Base-by-base conservation (phyloP, 106 monocot species). In the Dioscorea dumetorum region DNA sequence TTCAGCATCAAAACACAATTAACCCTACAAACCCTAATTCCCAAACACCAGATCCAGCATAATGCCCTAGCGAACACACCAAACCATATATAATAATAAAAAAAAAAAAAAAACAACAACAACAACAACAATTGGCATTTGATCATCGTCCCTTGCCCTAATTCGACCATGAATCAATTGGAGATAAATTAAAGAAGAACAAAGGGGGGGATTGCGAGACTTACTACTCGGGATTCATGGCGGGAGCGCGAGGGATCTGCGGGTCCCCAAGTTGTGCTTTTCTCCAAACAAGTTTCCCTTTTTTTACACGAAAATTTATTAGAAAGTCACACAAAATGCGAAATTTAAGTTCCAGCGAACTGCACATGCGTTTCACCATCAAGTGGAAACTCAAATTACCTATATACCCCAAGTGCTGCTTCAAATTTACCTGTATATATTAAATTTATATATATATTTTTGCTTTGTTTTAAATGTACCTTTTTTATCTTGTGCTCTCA, bases 221-320 rank as follows among this genome's bases (percentile, higher is more conserved):
- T 70, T 70, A 70, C 70, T 70, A 70, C 35, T 70, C 70, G 16
- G 70, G 70, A 70, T 70, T 70, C 70, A 70, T 70, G 70, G 59
- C 22, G 58, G 53, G 59, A 57, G 54, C 8, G 2, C 9, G 17
- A 17, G 50, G 24, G 24, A 52, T 11, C 15, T 12, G 18, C 33
- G 28, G 57, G 41, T 41, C 41, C 41, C 41, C 3, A 10, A 41
- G 41, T 41, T 41, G 9, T 41, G 6, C 6, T 41, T 41, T 41
- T 41, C 41, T 41, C 41, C 41, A 6, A 28, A 41, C 41, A 10
- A 10, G 41, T 3, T 41, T 5, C 41, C 10, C 6, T 41, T 41
- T 41, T 10, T 41, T 28, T 28, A 28, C 28, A 28, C 28, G 41
- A 10, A 41, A 41, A 41, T 8, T 41, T 41, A 41, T 8, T 41